These are phyloP conservation scores for Colletotrichum sp. DNA, from an alignment of 2,329 filamentous ascomycete species.

Conservation along the genomic window DNA sequence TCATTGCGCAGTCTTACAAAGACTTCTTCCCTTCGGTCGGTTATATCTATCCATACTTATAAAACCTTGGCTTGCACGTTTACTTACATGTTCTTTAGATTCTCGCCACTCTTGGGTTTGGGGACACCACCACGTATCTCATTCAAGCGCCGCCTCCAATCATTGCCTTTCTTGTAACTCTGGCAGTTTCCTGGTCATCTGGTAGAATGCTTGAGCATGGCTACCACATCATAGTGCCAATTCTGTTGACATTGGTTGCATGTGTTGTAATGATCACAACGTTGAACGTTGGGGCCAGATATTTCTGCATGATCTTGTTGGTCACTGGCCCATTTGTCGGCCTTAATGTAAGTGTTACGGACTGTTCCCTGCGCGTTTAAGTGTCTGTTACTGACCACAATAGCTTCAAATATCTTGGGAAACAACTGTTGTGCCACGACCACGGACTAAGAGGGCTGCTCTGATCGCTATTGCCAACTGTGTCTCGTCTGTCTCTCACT, in stretches of 20 bases:
- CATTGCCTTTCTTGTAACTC: slow-evolving; percentile 43
- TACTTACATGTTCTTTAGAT: slow-evolving; percentile 24
- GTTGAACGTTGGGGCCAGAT: slow-evolving; percentile 43
- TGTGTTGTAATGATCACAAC: slow-evolving; percentile 48
- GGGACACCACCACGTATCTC: slow-evolving; percentile 37
- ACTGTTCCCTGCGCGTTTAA: background rate
- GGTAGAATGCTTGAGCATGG: slow-evolving; percentile 42
- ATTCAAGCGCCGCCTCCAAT: slow-evolving; percentile 46
- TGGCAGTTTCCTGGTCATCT: slow-evolving; percentile 42
- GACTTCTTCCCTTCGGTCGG: slow-evolving; percentile 47
- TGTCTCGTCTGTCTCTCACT: slow-evolving; percentile 42
- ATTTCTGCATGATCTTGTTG: slow-evolving; percentile 46
- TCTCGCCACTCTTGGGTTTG: slow-evolving; percentile 31
- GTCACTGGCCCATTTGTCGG: slow-evolving; percentile 42
- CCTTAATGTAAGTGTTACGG: slow-evolving; percentile 29
- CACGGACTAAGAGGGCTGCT: slow-evolving; percentile 44
- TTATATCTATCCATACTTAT: background rate
- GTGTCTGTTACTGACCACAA: background rate
- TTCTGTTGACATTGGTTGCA: slow-evolving; percentile 39
- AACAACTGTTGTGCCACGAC: slow-evolving; percentile 43
- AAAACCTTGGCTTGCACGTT: background rate
- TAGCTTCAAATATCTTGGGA: slow-evolving; percentile 45
- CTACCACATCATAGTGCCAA: slow-evolving; percentile 44
- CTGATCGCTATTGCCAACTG: slow-evolving; percentile 48
- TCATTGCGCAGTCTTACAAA: slow-evolving; percentile 46